These are phyloP conservation scores for Mallotus repandus DNA, from an alignment of 441 rosid genomes.

Conservation along the genomic window DNA sequence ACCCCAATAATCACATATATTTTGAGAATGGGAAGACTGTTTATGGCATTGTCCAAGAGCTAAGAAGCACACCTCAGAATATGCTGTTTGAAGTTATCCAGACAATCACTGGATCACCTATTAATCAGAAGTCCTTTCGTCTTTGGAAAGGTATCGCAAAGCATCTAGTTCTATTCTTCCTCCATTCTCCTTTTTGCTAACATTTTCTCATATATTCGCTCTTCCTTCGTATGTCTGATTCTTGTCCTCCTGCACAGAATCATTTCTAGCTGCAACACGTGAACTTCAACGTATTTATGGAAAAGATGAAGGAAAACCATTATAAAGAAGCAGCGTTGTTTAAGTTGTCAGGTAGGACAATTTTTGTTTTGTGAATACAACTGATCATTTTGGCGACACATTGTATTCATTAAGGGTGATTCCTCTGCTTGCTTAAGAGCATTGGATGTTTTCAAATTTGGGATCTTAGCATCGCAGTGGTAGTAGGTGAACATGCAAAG, in stretches of 20 bases:
- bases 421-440: slow-evolving; percentile 17
- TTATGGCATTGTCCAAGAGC: slow-evolving; percentile 76
- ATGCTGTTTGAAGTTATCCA: slow-evolving; percentile 67
- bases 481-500: slow-evolving; percentile 20
- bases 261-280: slow-evolving; percentile 68
- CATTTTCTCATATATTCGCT: not conserved
- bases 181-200: not conserved
- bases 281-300: slow-evolving; percentile 87
- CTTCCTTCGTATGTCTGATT: slow-evolving; percentile 1
- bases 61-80: slow-evolving; percentile 65
- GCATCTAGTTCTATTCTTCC: slow-evolving; percentile 1
- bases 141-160: slow-evolving; percentile 64
- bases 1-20: slow-evolving; percentile 79
- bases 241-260: slow-evolving; percentile 37
- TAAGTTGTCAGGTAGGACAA: slow-evolving; percentile 29
- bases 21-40: slow-evolving; percentile 81
- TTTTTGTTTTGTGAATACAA: slow-evolving; percentile 37
- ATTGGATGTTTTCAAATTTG: slow-evolving; percentile 4
- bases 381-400: slow-evolving; percentile 23
- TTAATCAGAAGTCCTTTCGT: slow-evolving; percentile 66
- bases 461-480: slow-evolving; percentile 15
- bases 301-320: slow-evolving; percentile 46
- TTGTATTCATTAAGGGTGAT: slow-evolving; percentile 21
- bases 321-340: slow-evolving; percentile 27
- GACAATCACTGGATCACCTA: slow-evolving; percentile 63